phyloP scores from a whole-genome alignment of 345 rosid species.

The Syzygium aromaticum region DNA sequence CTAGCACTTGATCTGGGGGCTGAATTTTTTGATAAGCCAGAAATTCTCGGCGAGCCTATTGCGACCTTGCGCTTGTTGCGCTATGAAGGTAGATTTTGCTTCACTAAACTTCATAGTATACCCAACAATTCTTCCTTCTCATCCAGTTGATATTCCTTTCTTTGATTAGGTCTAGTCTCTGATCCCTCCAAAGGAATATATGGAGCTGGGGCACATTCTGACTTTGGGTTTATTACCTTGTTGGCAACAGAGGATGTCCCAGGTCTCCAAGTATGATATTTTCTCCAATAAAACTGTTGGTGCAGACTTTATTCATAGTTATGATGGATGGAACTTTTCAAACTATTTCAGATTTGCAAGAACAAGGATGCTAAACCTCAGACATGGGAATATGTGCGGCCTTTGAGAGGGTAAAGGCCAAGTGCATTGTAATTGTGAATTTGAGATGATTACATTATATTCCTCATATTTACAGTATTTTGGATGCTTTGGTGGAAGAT shows the following conservation, averaged over 20 bases:
- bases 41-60: conserved; percentile 69
- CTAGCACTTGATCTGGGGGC: conserved; percentile 62
- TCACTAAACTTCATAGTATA: not conserved
- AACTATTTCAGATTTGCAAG: conserved; percentile 51
- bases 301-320: not conserved
- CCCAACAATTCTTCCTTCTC: not conserved
- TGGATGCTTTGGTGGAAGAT: not conserved
- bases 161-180: conserved; percentile 29
- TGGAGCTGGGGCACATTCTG: conserved; percentile 90
- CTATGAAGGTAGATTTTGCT: conserved; percentile 42
- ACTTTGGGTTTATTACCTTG: conserved; percentile 74
- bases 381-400: conserved; percentile 69
- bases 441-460: not conserved
- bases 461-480: not conserved
- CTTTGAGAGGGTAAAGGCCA: conserved; percentile 51
- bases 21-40: conserved; percentile 64
- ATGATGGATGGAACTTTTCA: not conserved
- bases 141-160: not conserved
- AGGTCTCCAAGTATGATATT: conserved; percentile 62
- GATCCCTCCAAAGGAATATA: conserved; percentile 68
- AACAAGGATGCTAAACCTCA: conserved; percentile 65
- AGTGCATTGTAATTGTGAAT: not conserved
- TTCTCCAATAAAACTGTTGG: not conserved
- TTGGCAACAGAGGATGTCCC: conserved; percentile 66
- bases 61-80: conserved; percentile 52